These are phyloP conservation scores for Apiospora malaysiana DNA, from an alignment of 2,329 filamentous ascomycete species.

Conservation along the genomic window DNA sequence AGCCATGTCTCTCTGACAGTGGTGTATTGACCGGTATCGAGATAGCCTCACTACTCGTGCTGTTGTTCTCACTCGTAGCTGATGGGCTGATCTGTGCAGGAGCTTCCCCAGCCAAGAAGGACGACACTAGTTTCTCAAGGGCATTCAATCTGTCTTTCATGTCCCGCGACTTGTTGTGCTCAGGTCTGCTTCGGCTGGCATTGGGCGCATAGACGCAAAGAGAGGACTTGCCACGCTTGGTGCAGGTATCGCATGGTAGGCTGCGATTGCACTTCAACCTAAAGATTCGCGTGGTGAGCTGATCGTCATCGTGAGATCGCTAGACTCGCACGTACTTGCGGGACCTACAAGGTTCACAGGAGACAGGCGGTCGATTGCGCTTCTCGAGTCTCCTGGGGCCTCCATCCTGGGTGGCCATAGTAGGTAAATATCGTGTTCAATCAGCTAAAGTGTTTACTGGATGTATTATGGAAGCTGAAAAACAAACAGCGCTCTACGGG, in stretches of 20 bases:
- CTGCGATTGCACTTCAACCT: constrained; percentile 42
- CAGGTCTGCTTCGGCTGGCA: constrained; percentile 30
- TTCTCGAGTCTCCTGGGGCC: constrained; percentile 36
- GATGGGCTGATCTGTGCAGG: constrained; percentile 20
- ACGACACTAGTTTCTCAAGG: constrained; percentile 37
- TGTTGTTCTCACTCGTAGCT: neutral
- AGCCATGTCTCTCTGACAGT: neutral
- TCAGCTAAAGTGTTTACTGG: neutral
- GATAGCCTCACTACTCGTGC: neutral
- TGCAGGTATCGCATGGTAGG: constrained; percentile 41
- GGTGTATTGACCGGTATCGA: neutral
- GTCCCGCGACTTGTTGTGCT: constrained; percentile 22
- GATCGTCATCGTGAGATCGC: neutral
- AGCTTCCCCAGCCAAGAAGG: constrained; percentile 28
- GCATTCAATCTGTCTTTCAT: constrained; percentile 36
- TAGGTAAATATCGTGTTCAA: constrained; percentile 16
- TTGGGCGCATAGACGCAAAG: constrained; percentile 40
- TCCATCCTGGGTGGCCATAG: constrained; percentile 22
- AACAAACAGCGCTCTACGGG: neutral
- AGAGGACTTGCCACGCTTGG: constrained; percentile 31
- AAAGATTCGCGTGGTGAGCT: neutral
- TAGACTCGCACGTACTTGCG: constrained; percentile 37
- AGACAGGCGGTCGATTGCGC: constrained; percentile 41
- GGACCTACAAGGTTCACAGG: constrained; percentile 42
- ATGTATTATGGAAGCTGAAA: neutral